phyloP scores from a whole-genome alignment of 2,329 filamentous ascomycete species.

The Penicillium freii region DNA sequence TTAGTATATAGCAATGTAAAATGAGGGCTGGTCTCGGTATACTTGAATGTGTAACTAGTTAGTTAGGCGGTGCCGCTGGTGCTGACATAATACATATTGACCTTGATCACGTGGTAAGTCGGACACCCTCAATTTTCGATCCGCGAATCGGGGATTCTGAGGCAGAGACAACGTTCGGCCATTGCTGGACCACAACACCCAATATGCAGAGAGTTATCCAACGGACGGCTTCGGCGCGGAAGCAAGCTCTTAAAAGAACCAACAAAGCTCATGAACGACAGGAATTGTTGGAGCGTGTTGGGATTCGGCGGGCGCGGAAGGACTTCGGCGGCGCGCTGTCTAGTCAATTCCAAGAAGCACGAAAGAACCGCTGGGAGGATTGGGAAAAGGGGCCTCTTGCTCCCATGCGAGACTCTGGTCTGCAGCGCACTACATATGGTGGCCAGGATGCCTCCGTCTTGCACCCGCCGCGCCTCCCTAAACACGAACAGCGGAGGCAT shows the following conservation, averaged over 20 bases:
- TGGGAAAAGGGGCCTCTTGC: conserved; percentile 76
- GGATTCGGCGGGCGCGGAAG: conserved; percentile 29
- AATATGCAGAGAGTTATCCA: conserved; percentile 70
- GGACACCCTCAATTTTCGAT: conserved; percentile 29
- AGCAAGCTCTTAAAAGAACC: conserved; percentile 53
- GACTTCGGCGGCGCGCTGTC: conserved; percentile 34
- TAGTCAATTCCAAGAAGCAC: conserved; percentile 48
- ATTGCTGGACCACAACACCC: conserved; percentile 33
- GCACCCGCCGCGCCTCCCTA: conserved; percentile 41
- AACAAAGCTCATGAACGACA: conserved; percentile 46
- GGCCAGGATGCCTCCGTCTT: conserved; percentile 46
- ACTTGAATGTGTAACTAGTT: neutral
- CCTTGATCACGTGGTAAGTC: conserved; percentile 18
- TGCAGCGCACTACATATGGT: conserved; percentile 58
- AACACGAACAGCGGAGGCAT: conserved; percentile 44
- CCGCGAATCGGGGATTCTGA: conserved; percentile 15
- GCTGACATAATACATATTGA: conserved; percentile 1
- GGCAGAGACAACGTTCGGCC: conserved; percentile 26
- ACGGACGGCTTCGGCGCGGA: conserved; percentile 65
- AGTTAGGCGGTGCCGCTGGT: too few species aligned
- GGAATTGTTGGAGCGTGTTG: conserved; percentile 39
- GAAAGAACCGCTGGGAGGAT: conserved; percentile 65
- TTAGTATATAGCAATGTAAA: neutral
- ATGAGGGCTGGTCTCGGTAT: neutral
- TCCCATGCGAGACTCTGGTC: conserved; percentile 70